Evolutionary conservation across 805 yeast genomes (phyloP), one percentile per base, ranked within the genome.

Genomic region (Kodamaea kakaduensis): DNA sequence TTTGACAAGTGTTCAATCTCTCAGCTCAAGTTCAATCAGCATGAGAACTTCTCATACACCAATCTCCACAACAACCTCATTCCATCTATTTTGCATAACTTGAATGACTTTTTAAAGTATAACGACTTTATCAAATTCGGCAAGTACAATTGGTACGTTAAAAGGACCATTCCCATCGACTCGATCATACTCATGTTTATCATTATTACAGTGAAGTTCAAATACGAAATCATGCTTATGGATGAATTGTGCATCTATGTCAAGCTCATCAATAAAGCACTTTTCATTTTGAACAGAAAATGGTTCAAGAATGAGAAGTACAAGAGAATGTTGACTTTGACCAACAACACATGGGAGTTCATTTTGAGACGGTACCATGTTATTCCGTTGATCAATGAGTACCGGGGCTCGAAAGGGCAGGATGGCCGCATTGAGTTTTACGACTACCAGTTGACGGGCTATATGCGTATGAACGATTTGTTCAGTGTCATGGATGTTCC

Each of bases 111-210:
- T 46, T 54, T 73, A 40, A 69, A 71, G 48, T 67, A 72, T 43
- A 70, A 71, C 38, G 73, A 74, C 43, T 73, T 72, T 45, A 66
- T 69, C 38, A 66, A 70, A 33, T 73, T 69, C 48, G 75, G 75
- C 5, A 66, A 69, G 37, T 77, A 62, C 51, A 77, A 77, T 45
- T 77, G 83, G 83, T 77, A 75, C 43, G 64, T 77, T 32, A 70
- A 77, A 47, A 61, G 79, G 29, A 73, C 75, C n/a, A 67, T 77
- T 31, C 84, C 84, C 3, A 60, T 77, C 34, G 81, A 77, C 52
- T 75, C 79, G 6, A 65, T 77, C 10, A 71, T 76, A 9, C 51
- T 77, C 35, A 56, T 76, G 40, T 59, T 74, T 44, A 71, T 75
- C 9, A 72, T 77, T 20, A 61, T 77, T 32, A 67, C 74, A 2